These are phyloP conservation scores for Eimeria acervulina DNA, from an alignment of 169 alveolate species.

Conservation along the genomic window DNA sequence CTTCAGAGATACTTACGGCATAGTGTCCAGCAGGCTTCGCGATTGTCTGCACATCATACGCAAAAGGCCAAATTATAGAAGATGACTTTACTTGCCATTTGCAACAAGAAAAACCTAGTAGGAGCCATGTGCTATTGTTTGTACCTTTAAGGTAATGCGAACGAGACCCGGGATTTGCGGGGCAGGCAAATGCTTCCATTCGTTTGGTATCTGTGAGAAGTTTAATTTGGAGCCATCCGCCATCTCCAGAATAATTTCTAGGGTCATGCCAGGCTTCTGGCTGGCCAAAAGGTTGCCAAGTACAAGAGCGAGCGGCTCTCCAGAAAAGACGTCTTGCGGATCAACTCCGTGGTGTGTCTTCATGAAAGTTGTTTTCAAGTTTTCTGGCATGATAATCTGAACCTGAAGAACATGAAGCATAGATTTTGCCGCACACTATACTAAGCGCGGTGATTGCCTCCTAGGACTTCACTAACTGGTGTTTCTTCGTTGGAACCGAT, in stretches of 20 bases:
- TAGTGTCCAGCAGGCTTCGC: conserved; percentile 35
- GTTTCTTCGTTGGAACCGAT: background rate
- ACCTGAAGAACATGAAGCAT: background rate
- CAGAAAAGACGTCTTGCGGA: conserved; percentile 23
- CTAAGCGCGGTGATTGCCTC: background rate
- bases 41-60: background rate
- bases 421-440: background rate
- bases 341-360: conserved; percentile 3
- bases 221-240: conserved; percentile 17
- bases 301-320: conserved; percentile 48
- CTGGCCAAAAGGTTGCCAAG: conserved; percentile 18
- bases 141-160: conserved; percentile 38
- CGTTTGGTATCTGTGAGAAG: conserved; percentile 23
- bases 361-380: conserved; percentile 12
- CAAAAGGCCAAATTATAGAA: background rate
- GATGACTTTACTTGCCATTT: background rate
- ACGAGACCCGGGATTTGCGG: conserved; percentile 64
- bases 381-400: conserved; percentile 42
- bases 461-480: background rate
- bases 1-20: background rate
- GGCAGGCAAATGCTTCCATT: conserved; percentile 32
- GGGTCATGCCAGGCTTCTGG: conserved; percentile 37
- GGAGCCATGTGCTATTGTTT: background rate
- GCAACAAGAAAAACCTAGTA: background rate
- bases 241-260: conserved; percentile 32